Conservation (phyloP, 2,329 filamentous ascomycete genomes). For the Thermochaetoides dissita region DNA sequence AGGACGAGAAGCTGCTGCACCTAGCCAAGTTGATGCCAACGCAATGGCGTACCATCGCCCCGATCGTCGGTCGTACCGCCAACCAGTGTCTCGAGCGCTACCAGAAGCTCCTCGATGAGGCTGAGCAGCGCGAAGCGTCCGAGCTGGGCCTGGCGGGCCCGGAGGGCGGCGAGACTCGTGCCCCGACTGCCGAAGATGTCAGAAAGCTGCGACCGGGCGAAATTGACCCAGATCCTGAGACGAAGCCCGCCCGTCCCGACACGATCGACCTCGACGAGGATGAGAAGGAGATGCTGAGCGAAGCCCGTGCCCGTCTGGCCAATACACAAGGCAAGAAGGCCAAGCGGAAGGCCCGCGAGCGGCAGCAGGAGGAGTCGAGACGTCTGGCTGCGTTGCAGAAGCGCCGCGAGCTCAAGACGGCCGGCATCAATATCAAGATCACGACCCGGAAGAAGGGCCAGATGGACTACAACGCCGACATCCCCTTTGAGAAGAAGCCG, state of each 20-base stretch:
- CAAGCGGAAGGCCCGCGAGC: constrained; percentile 89
- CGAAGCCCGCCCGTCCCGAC: constrained; percentile 86
- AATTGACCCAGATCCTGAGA: constrained; percentile 92
- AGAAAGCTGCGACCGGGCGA: constrained; percentile 79
- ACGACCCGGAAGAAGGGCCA: constrained; percentile 82
- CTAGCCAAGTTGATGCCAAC: constrained; percentile 97
- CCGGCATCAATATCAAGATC: constrained; percentile 96
- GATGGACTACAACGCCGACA: constrained; percentile 99
- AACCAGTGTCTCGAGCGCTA: constrained; percentile 96
- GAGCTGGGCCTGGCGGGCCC: constrained; percentile 73
- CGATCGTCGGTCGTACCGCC: constrained; percentile 88
- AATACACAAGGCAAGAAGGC: constrained; percentile 99
- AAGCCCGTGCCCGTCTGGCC: constrained; percentile 86
- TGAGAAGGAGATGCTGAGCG: constrained; percentile 98
- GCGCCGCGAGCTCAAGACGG: constrained; percentile 88
- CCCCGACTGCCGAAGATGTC: constrained; percentile 86
- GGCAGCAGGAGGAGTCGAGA: constrained; percentile 88
- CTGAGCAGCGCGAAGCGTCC: constrained; percentile 72
- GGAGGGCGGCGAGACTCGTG: constrained; percentile 71
- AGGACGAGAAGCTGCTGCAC: constrained; percentile 93
- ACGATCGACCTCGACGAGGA: constrained; percentile 98
- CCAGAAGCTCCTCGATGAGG: constrained; percentile 90
- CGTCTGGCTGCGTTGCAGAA: constrained; percentile 86
- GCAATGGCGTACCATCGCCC: constrained; percentile 96
- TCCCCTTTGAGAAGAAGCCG: constrained; percentile 90